phyloP scores from a whole-genome alignment of 1,284 basidiomycete genomes.

The Naganishia sp. region DNA sequence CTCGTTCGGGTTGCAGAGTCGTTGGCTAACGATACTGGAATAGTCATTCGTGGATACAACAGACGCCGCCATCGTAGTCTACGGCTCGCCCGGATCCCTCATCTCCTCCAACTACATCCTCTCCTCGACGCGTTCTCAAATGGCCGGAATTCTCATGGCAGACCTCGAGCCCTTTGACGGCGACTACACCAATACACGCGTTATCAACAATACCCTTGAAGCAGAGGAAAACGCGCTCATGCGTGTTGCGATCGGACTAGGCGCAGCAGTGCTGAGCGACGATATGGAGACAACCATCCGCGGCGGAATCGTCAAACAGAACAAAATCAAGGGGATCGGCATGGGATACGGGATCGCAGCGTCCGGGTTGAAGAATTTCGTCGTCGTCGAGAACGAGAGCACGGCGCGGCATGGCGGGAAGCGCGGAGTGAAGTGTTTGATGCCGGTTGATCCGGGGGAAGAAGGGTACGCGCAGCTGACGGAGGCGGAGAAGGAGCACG shows the following conservation, averaged over 20 bases:
- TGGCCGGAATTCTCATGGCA: constrained; percentile 57
- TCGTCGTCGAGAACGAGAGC: constrained; percentile 51
- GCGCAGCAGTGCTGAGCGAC: constrained; percentile 53
- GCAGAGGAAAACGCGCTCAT: constrained; percentile 48
- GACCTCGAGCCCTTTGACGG: constrained; percentile 54
- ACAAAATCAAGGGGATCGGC: constrained; percentile 48
- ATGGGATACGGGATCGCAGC: constrained; percentile 56
- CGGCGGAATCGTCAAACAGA: constrained; percentile 47
- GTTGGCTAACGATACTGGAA: background rate
- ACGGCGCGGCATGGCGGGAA: constrained; percentile 49
- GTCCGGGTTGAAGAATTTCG: constrained; percentile 49
- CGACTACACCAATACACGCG: constrained; percentile 50
- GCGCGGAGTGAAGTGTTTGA: constrained; percentile 49
- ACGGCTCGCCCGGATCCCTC: constrained; percentile 54
- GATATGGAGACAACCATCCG: constrained; percentile 51
- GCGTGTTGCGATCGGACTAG: constrained; percentile 57
- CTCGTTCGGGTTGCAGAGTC: background rate
- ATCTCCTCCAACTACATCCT: constrained; percentile 52
- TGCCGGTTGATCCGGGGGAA: constrained; percentile 34
- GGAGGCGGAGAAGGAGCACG: constrained; percentile 32
- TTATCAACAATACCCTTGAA: constrained; percentile 53
- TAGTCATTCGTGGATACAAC: constrained; percentile 52
- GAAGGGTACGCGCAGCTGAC: constrained; percentile 39
- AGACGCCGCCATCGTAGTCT: constrained; percentile 54
- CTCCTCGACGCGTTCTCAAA: constrained; percentile 43